These are phyloP conservation scores for Xenoacremonium recifei DNA, from an alignment of 2,329 filamentous ascomycete genomes.

Conservation along the genomic window DNA sequence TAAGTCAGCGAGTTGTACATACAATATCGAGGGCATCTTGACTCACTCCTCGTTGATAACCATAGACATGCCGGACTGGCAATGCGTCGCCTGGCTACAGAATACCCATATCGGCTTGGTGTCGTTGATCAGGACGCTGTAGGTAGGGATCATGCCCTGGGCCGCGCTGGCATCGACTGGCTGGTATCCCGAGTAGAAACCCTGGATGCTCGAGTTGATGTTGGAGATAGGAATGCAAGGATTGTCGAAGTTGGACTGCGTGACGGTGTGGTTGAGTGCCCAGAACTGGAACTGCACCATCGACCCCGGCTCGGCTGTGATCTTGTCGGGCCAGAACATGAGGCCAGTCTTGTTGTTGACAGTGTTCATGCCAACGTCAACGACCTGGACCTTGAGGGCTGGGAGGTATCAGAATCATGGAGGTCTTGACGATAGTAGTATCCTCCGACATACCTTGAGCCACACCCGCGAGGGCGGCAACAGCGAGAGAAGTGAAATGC, in stretches of 20 bases:
- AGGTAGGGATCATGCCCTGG: constrained; percentile 60
- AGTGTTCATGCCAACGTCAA: constrained; percentile 58
- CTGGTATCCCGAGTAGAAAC: constrained; percentile 68
- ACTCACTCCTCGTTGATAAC: constrained; percentile 73
- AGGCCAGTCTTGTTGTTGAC: constrained; percentile 50
- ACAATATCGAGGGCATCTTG: no score
- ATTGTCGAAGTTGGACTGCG: constrained; percentile 71
- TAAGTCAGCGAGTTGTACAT: no score
- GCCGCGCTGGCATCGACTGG: constrained; percentile 54
- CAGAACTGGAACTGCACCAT: constrained; percentile 68
- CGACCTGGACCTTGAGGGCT: constrained; percentile 55
- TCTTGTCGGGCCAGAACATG: constrained; percentile 63
- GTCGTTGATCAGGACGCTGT: constrained; percentile 68
- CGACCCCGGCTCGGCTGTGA: constrained; percentile 61
- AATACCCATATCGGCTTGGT: constrained; percentile 75
- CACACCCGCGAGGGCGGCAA: constrained; percentile 47
- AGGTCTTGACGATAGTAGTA: neutral
- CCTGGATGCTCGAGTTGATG: constrained; percentile 50
- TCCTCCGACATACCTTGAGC: constrained; percentile 40
- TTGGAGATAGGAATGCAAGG: constrained; percentile 64
- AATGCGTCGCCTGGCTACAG: constrained; percentile 74
- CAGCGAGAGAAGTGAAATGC: constrained; percentile 48
- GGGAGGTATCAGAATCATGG: constrained; percentile 1
- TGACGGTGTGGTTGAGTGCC: constrained; percentile 73
- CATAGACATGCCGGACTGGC: constrained; percentile 72